Evolutionary conservation across 108 stramenopile species (phyloP).

Genomic region (Fistulifera solaris): DNA sequence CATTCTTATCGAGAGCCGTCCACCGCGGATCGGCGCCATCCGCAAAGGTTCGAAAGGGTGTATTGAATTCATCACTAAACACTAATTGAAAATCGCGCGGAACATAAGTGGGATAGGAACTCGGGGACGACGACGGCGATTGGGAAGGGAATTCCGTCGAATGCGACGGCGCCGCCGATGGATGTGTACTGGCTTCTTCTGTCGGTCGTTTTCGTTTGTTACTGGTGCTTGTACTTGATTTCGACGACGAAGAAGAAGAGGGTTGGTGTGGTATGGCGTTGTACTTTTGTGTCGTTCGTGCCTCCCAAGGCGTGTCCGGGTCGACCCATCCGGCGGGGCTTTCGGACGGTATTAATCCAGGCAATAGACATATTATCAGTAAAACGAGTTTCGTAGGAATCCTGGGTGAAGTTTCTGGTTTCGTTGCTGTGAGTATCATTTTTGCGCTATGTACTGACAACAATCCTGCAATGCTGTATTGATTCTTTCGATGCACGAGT

Average conservation of each 20-base stretch:
- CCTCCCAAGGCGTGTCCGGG: constrained; percentile 78
- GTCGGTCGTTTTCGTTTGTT: constrained; percentile 14
- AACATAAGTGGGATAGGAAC: constrained; percentile 27
- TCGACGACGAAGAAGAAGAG: background rate
- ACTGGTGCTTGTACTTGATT: constrained; percentile 5
- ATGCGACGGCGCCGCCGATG: constrained; percentile 23
- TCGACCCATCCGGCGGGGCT: constrained; percentile 78
- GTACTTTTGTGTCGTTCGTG: constrained; percentile 27
- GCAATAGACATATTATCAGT: too few relatives aligned
- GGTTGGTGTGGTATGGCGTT: constrained; percentile 13
- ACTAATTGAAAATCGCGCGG: constrained; percentile 54
- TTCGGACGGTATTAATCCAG: background rate
- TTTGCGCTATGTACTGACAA: too few relatives aligned
- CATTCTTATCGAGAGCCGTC: constrained; percentile 96
- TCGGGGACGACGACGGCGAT: constrained; percentile 28
- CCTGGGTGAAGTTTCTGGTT: too few relatives aligned
- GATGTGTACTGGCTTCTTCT: constrained; percentile 6
- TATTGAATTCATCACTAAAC: constrained; percentile 93
- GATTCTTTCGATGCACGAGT: too few relatives aligned
- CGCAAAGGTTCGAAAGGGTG: constrained; percentile 59
- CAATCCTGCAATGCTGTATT: too few relatives aligned
- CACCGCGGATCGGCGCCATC: constrained; percentile 94
- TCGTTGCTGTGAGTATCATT: too few relatives aligned
- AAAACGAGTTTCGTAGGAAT: too few relatives aligned
- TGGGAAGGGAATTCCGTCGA: constrained; percentile 11